Evolutionary conservation across 352 stramenopile species (phyloP).

Genomic region (Globisporangium acanthophoron): DNA sequence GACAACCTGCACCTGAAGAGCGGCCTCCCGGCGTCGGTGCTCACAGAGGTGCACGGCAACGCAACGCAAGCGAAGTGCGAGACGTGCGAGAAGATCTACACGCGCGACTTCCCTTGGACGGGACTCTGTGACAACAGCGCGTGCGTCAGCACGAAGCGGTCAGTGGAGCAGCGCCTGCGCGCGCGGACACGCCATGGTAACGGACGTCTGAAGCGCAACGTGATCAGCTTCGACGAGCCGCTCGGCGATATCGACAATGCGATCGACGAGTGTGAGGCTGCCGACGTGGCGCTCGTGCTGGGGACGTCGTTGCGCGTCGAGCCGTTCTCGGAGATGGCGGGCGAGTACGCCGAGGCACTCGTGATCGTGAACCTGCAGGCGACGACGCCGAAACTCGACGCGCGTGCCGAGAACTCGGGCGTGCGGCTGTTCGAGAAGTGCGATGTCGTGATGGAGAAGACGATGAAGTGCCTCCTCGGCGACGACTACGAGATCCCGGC

Average conservation of each 20-base stretch:
- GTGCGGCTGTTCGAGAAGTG: conserved; percentile 69
- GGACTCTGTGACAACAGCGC: conserved; percentile 57
- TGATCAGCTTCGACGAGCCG: conserved; percentile 78
- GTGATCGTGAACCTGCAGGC: conserved; percentile 74
- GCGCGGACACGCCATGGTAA: conserved; percentile 75
- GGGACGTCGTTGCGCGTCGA: conserved; percentile 74
- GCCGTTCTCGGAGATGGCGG: conserved; percentile 78
- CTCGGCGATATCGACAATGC: conserved; percentile 73
- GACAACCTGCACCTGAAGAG: conserved; percentile 85
- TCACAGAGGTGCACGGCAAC: conserved; percentile 83
- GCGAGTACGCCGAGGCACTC: conserved; percentile 62
- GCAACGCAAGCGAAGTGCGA: conserved; percentile 78
- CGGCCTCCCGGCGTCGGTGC: conserved; percentile 36
- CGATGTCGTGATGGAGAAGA: conserved; percentile 71
- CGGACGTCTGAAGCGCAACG: conserved; percentile 62
- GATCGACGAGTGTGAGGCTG: conserved; percentile 74
- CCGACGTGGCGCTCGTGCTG: conserved; percentile 72
- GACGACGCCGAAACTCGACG: conserved; percentile 68
- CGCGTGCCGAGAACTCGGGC: conserved; percentile 53
- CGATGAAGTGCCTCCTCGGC: conserved; percentile 62
- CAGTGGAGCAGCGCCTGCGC: conserved; percentile 49
- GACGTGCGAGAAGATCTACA: conserved; percentile 85
- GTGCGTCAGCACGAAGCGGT: conserved; percentile 64
- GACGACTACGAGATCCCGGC: conserved; percentile 50
- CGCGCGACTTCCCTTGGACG: conserved; percentile 54